phyloP scores from a whole-genome alignment of 345 rosid species.

The Brassica cretica region DNA sequence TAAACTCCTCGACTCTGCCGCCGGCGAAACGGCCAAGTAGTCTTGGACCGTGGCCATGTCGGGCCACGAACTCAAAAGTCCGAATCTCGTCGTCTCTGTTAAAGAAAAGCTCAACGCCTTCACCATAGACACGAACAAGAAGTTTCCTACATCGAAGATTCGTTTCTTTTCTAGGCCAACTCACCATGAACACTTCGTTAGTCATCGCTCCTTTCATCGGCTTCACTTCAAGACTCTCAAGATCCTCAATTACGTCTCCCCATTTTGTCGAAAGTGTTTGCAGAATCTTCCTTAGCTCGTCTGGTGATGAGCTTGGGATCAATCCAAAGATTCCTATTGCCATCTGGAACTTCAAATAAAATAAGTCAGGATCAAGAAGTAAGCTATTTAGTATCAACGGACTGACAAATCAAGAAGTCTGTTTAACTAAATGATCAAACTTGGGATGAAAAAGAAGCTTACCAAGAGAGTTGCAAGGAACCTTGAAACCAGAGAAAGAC shows the following conservation, averaged over 20 bases:
- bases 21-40: slow-evolving; percentile 77
- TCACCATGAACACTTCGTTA: slow-evolving; percentile 77
- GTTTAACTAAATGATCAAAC: slow-evolving; percentile 8
- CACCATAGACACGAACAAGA: slow-evolving; percentile 77
- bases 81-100: slow-evolving; percentile 74
- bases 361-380: background rate
- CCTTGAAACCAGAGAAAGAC: background rate
- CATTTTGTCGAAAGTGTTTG: slow-evolving; percentile 48
- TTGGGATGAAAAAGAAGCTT: slow-evolving; percentile 3
- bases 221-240: slow-evolving; percentile 50
- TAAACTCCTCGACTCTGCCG: slow-evolving; percentile 91
- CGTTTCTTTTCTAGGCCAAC: slow-evolving; percentile 58
- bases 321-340: slow-evolving; percentile 52
- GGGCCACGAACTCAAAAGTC: slow-evolving; percentile 82
- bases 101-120: slow-evolving; percentile 85
- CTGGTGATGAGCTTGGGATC: slow-evolving; percentile 53
- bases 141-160: slow-evolving; percentile 51
- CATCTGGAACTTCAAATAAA: slow-evolving; percentile 39
- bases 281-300: slow-evolving; percentile 55
- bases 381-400: background rate
- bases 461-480: slow-evolving; percentile 29
- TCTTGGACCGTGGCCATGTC: slow-evolving; percentile 85
- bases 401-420: slow-evolving; percentile 13
- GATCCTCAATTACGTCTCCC: slow-evolving; percentile 69
- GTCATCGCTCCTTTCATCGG: slow-evolving; percentile 85